Evolutionary conservation across 2,329 filamentous ascomycete species (phyloP).

Genomic region (Moelleriella libera): DNA sequence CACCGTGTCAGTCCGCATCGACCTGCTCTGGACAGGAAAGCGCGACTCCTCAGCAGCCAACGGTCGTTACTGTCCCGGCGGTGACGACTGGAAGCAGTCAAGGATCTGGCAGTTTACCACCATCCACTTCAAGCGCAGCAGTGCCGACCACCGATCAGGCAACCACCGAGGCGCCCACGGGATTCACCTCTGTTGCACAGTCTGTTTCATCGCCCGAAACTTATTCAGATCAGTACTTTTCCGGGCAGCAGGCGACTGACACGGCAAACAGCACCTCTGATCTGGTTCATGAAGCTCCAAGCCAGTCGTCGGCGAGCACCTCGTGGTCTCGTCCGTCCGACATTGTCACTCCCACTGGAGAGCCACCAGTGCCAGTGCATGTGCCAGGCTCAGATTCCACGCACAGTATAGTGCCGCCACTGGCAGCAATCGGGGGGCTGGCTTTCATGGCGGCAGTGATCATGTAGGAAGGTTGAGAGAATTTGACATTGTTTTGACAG

Average conservation of each 20-base stretch:
- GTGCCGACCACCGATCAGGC: background rate
- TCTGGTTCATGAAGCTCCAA: slow-evolving; percentile 3
- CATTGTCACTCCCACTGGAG: slow-evolving; percentile 6
- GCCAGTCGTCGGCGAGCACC: slow-evolving; percentile 9
- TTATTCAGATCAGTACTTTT: slow-evolving; percentile 1
- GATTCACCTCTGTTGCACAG: slow-evolving; percentile 1
- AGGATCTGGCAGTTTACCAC: background rate
- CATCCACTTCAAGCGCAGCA: background rate
- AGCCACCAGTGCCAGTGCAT: slow-evolving; percentile 11
- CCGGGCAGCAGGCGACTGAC: slow-evolving; percentile 2
- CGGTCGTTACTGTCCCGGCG: background rate
- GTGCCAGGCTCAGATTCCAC: slow-evolving; percentile 14
- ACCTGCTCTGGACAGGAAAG: background rate
- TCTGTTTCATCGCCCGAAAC: slow-evolving; percentile 1
- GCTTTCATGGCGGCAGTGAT: slow-evolving; percentile 13
- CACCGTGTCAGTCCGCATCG: too few relatives aligned
- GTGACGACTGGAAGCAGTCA: background rate
- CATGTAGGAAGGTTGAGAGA: slow-evolving; percentile 5
- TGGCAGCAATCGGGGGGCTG: slow-evolving; percentile 11
- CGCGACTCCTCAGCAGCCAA: background rate
- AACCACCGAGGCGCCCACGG: background rate
- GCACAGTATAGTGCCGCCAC: slow-evolving; percentile 7
- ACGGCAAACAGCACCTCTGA: slow-evolving; percentile 5
- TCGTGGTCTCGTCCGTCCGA: slow-evolving; percentile 10
- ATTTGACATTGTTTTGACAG: background rate